These are phyloP conservation scores for Eimeria sp. DNA, from an alignment of 169 alveolate species.

Conservation along the genomic window DNA sequence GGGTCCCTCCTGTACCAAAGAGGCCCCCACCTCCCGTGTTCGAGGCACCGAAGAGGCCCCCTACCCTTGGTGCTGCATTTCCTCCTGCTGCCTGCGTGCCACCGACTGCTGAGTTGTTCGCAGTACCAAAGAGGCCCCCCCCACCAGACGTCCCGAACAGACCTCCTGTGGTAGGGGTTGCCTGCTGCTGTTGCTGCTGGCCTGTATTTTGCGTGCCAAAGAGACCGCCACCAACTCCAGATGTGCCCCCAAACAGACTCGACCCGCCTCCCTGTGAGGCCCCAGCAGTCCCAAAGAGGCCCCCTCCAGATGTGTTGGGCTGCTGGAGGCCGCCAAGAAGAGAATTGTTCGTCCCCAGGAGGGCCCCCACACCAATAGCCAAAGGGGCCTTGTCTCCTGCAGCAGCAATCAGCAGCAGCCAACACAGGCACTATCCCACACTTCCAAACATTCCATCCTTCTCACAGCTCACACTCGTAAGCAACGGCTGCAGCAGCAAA, in stretches of 20 bases:
- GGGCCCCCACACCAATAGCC: constrained; percentile 32
- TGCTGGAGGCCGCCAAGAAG: constrained; percentile 30
- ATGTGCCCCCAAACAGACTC: constrained; percentile 30
- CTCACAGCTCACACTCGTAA: background rate
- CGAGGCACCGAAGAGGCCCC: constrained; percentile 60
- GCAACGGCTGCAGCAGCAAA: too few relatives aligned
- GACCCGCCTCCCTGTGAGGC: constrained; percentile 38
- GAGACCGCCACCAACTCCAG: constrained; percentile 18
- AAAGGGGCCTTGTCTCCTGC: constrained; percentile 5
- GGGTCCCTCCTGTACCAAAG: constrained; percentile 3
- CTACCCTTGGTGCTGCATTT: too few relatives aligned
- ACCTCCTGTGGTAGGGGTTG: constrained; percentile 37
- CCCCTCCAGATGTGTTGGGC: constrained; percentile 41
- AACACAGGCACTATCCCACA: background rate
- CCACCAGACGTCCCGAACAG: constrained; percentile 15
- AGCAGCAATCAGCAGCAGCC: background rate
- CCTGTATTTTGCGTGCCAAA: constrained; percentile 18
- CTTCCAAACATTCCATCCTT: background rate
- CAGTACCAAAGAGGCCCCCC: constrained; percentile 38
- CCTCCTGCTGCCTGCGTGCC: constrained; percentile 31
- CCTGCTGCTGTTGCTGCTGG: constrained; percentile 68
- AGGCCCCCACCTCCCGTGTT: constrained; percentile 40
- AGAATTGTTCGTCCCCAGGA: background rate
- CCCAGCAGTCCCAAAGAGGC: constrained; percentile 30
- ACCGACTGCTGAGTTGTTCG: background rate